Percentiles rank a stretch among this genome's conserved stretches.
phyloP scores from a whole-genome alignment of 2,329 filamentous ascomycete species.

The Gyromitra esculenta region DNA sequence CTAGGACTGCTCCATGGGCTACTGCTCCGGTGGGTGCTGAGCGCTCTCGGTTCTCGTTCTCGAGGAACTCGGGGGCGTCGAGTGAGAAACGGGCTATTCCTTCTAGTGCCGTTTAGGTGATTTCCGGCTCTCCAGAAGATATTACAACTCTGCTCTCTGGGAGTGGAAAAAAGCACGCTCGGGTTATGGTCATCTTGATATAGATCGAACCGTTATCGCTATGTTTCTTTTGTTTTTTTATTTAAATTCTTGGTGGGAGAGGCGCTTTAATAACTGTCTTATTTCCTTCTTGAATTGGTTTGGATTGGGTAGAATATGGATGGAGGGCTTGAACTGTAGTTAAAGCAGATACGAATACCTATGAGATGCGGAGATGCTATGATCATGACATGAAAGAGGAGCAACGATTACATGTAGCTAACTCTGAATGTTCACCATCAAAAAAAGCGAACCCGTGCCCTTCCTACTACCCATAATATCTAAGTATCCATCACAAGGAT shows the following conservation, averaged over 20 bases:
- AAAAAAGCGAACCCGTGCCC: too few species aligned
- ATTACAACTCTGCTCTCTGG: neutral
- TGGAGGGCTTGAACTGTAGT: neutral
- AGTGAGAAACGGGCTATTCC: constrained; percentile 12
- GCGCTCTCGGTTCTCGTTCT: constrained; percentile 23
- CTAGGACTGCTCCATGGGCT: neutral
- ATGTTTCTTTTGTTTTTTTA: neutral
- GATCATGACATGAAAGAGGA: too few species aligned
- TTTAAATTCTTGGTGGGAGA: neutral
- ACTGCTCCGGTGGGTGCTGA: neutral
- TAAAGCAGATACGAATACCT: neutral
- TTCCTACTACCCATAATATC: too few species aligned
- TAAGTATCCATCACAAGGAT: too few species aligned
- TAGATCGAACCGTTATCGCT: neutral
- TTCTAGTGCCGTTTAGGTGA: neutral
- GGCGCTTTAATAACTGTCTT: neutral
- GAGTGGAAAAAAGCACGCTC: neutral
- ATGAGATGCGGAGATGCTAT: too few species aligned
- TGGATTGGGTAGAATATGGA: neutral
- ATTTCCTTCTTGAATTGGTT: neutral
- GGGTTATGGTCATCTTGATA: neutral
- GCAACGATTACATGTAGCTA: too few species aligned
- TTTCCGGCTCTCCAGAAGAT: neutral
- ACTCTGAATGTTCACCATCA: too few species aligned
- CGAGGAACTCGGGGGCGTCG: constrained; percentile 2